These are phyloP conservation scores for Mediolabrus comicus DNA, from an alignment of 108 stramenopile genomes.

Conservation along the genomic window DNA sequence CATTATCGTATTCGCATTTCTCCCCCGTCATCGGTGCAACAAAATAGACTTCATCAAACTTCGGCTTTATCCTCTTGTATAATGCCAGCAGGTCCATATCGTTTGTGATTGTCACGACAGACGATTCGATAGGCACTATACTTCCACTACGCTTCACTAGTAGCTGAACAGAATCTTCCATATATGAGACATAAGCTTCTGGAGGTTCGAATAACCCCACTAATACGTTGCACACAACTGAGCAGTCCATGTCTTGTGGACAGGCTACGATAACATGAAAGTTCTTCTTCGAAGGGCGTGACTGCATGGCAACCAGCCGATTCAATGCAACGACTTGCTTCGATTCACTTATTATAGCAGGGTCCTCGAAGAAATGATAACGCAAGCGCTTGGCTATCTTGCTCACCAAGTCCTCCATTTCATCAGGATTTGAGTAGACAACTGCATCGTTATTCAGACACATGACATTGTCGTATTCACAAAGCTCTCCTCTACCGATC, in stretches of 20 bases:
- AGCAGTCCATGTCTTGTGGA: conserved; percentile 10
- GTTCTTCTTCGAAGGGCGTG: too few relatives aligned
- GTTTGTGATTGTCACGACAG: background rate
- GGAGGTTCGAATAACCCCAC: conserved; percentile 29
- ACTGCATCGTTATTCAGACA: too few relatives aligned
- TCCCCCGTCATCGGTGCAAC: background rate
- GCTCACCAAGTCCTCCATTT: too few relatives aligned
- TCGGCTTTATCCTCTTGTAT: background rate
- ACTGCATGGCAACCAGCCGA: too few relatives aligned
- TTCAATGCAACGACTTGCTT: too few relatives aligned
- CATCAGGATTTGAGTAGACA: too few relatives aligned
- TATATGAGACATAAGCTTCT: conserved; percentile 3
- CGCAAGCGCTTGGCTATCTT: too few relatives aligned
- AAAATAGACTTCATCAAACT: background rate
- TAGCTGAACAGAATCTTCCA: conserved; percentile 2
- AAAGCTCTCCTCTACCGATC: too few relatives aligned
- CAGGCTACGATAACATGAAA: too few relatives aligned
- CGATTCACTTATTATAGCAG: too few relatives aligned
- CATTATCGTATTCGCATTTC: background rate
- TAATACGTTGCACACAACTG: conserved; percentile 19
- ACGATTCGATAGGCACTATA: background rate
- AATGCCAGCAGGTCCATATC: background rate
- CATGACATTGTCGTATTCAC: too few relatives aligned
- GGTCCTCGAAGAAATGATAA: too few relatives aligned
- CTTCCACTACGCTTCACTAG: background rate